Evolutionary conservation across 148 eudicot genomes (phyloP).

Genomic region (Suaeda aralocaspica): DNA sequence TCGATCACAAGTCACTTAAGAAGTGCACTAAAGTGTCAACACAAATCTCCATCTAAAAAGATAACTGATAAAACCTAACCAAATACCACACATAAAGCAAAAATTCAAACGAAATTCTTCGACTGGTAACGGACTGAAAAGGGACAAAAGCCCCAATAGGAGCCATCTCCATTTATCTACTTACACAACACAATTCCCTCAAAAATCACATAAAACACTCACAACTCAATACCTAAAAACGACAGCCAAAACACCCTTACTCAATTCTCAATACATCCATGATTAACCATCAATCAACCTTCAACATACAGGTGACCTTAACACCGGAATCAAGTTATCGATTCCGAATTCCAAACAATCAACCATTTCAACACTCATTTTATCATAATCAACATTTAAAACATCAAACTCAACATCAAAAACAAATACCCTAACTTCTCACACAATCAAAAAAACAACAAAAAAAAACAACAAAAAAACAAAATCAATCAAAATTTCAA

Average conservation of each 20-base stretch:
- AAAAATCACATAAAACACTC: background rate
- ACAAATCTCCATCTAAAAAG: no score
- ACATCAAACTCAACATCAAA: background rate
- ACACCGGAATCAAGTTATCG: background rate
- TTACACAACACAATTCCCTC: background rate
- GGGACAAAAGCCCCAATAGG: background rate
- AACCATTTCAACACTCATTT: background rate
- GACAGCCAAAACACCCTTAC: background rate
- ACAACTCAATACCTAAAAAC: background rate
- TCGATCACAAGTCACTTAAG: no score
- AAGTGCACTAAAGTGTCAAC: no score
- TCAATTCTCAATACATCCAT: background rate
- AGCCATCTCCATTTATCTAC: background rate
- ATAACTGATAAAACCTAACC: no score
- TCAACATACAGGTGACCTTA: background rate
- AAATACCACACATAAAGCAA: no score
- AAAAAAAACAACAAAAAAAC: background rate
- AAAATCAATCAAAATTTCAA: no score
- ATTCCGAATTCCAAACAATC: background rate
- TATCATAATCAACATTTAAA: background rate
- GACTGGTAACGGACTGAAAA: background rate
- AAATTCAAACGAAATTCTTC: background rate
- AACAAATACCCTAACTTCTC: background rate
- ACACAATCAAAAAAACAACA: background rate
- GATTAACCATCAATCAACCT: background rate